Percentiles rank a stretch among this genome's conserved stretches.
These are phyloP conservation scores for Rhododendron mucronatum DNA, from an alignment of 148 eudicot genomes.

Conservation along the genomic window DNA sequence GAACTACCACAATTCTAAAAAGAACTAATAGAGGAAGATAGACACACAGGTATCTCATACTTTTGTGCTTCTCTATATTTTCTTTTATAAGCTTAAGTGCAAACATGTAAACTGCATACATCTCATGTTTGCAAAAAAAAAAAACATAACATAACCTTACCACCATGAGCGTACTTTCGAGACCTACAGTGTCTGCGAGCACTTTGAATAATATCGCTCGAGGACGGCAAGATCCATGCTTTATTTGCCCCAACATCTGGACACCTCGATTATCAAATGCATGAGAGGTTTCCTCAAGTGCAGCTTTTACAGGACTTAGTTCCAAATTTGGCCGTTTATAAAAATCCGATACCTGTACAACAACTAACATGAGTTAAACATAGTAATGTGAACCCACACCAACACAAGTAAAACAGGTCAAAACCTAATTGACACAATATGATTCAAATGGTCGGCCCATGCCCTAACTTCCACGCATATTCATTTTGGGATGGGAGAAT, in stretches of 20 bases:
- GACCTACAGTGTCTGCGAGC: conserved; percentile 93
- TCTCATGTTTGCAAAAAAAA: neutral
- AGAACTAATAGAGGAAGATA: neutral
- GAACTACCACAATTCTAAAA: neutral
- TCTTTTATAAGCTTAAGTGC: neutral
- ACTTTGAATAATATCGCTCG: conserved; percentile 96
- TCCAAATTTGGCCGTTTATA: conserved; percentile 78
- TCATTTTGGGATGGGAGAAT: neutral
- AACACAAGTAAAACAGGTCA: neutral
- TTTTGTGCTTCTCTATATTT: neutral
- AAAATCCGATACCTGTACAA: conserved; percentile 72
- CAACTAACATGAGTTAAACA: conserved; percentile 2
- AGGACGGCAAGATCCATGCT: conserved; percentile 95
- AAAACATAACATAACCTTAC: conserved; percentile 36
- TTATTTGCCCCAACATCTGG: conserved; percentile 93
- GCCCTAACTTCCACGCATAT: neutral
- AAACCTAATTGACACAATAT: neutral
- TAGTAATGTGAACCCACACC: neutral
- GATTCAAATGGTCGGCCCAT: neutral
- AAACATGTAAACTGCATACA: neutral
- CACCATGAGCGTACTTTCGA: conserved; percentile 90
- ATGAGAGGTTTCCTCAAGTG: conserved; percentile 57
- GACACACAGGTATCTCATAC: neutral
- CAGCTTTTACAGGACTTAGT: conserved; percentile 64
- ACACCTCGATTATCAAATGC: conserved; percentile 51